Evolutionary conservation across 345 rosid species (phyloP).

Genomic region (Chamaenerion angustifolium): DNA sequence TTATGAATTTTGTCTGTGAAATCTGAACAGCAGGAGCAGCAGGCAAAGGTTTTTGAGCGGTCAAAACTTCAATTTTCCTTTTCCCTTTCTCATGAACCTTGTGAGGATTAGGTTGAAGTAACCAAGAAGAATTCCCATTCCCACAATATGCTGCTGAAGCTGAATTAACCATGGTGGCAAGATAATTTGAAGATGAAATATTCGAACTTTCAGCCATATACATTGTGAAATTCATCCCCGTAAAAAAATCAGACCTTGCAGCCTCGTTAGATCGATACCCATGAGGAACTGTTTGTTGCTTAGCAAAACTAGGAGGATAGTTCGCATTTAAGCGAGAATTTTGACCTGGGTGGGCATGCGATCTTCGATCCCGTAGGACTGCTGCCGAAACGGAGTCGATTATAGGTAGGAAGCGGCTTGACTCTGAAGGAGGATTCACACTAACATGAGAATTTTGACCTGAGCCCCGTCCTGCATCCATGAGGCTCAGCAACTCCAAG

Average conservation of each 20-base stretch:
- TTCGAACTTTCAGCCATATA: slow-evolving; percentile 22
- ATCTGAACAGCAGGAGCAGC: slow-evolving; percentile 28
- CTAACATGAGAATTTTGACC: too few species aligned
- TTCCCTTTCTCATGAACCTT: slow-evolving; percentile 34
- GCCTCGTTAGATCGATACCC: slow-evolving; percentile 31
- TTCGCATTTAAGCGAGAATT: slow-evolving; percentile 9
- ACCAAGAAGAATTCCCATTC: slow-evolving; percentile 23
- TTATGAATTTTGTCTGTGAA: slow-evolving; percentile 24
- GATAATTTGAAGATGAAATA: slow-evolving; percentile 18
- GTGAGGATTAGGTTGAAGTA: slow-evolving; percentile 31
- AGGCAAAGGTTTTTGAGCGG: slow-evolving; percentile 17
- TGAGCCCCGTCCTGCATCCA: slow-evolving; percentile 45
- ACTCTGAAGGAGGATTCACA: slow-evolving; percentile 18
- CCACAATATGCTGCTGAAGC: too few species aligned
- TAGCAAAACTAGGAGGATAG: slow-evolving; percentile 13
- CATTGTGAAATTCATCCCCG: slow-evolving; percentile 18
- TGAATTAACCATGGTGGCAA: not conserved
- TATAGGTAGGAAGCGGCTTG: too few species aligned
- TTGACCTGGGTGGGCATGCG: too few species aligned
- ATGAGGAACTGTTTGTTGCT: slow-evolving; percentile 15
- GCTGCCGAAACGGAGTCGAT: too few species aligned
- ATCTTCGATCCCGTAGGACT: too few species aligned
- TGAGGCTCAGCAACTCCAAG: slow-evolving; percentile 82
- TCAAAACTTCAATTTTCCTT: slow-evolving; percentile 22
- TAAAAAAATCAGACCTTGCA: too few species aligned